Conservation (phyloP, 2,329 filamentous ascomycete genomes). For the Dryadomyces sulphureus region DNA sequence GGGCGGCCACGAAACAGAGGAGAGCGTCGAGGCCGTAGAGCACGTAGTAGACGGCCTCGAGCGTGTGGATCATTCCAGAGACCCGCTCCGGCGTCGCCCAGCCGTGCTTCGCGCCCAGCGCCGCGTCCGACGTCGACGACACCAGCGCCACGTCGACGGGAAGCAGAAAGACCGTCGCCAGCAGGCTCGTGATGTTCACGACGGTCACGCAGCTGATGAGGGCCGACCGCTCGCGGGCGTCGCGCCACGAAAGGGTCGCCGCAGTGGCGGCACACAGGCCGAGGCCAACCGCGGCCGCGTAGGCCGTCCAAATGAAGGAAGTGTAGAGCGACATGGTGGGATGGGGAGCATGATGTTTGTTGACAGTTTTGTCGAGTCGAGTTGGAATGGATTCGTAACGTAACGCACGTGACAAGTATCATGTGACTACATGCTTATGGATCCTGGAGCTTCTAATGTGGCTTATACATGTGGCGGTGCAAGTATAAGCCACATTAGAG, state of each 20-base stretch:
- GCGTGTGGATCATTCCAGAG: slow-evolving; percentile 59
- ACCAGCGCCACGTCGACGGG: slow-evolving; percentile 93
- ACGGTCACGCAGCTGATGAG: slow-evolving; percentile 75
- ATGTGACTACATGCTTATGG: too few relatives aligned
- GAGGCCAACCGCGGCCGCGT: slow-evolving; percentile 66
- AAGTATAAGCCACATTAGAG: too few relatives aligned
- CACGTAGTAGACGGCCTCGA: slow-evolving; percentile 83
- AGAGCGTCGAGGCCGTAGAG: slow-evolving; percentile 86
- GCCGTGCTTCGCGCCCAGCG: slow-evolving; percentile 72
- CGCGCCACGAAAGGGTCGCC: slow-evolving; percentile 86
- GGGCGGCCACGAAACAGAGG: slow-evolving; percentile 77
- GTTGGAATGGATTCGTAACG: too few relatives aligned
- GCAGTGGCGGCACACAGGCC: slow-evolving; percentile 64
- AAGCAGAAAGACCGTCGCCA: slow-evolving; percentile 82
- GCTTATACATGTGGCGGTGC: too few relatives aligned
- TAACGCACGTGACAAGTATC: too few relatives aligned
- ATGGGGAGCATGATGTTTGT: slow-evolving; percentile 1
- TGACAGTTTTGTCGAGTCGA: not conserved
- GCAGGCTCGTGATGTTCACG: slow-evolving; percentile 69
- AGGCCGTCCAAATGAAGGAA: slow-evolving; percentile 91
- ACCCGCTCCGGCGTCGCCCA: slow-evolving; percentile 83
- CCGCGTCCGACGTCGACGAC: slow-evolving; percentile 67
- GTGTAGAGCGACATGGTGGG: slow-evolving; percentile 61
- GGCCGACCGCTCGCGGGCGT: slow-evolving; percentile 69
- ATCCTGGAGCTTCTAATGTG: too few relatives aligned